These are phyloP conservation scores for Pythium folliculosum DNA, from an alignment of 352 stramenopile species.

Conservation along the genomic window DNA sequence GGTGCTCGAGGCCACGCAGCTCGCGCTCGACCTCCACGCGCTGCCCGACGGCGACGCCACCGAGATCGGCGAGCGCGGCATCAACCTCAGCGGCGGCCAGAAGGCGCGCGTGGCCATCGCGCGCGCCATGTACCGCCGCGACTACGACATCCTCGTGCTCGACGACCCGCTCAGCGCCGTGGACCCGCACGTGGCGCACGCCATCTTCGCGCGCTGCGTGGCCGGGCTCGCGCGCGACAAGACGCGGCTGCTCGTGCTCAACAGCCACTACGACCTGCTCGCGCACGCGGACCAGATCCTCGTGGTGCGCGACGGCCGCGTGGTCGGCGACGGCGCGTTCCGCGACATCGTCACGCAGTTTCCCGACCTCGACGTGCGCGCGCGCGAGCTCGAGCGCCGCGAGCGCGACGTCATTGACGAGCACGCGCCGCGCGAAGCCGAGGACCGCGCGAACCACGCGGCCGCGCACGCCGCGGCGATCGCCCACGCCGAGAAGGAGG, in stretches of 20 bases:
- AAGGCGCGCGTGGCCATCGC: slow-evolving; percentile 34
- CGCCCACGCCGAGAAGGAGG: not conserved
- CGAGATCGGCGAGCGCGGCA: slow-evolving; percentile 54
- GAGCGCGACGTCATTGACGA: slow-evolving; percentile 24
- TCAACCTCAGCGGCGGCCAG: slow-evolving; percentile 42
- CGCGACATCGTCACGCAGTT: slow-evolving; percentile 31
- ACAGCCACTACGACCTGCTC: slow-evolving; percentile 49
- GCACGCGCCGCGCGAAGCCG: slow-evolving; percentile 13
- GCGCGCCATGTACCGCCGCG: slow-evolving; percentile 30
- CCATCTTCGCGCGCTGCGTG: slow-evolving; percentile 37
- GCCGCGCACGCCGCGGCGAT: slow-evolving; percentile 9
- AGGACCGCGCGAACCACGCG: slow-evolving; percentile 17
- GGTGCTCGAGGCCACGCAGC: slow-evolving; percentile 50
- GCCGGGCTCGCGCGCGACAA: slow-evolving; percentile 35
- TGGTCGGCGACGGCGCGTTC: slow-evolving; percentile 41
- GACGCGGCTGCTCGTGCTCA: slow-evolving; percentile 69
- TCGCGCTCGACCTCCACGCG: slow-evolving; percentile 63
- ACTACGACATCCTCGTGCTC: slow-evolving; percentile 37
- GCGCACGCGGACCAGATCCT: slow-evolving; percentile 23
- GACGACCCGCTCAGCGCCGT: slow-evolving; percentile 42
- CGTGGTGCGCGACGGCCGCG: slow-evolving; percentile 48
- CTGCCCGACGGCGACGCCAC: slow-evolving; percentile 70
- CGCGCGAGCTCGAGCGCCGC: slow-evolving; percentile 6
- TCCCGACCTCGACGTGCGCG: slow-evolving; percentile 14
- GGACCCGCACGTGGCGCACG: slow-evolving; percentile 36